phyloP scores from a whole-genome alignment of 768 basidiomycete genomes.

The Lentinula sp. region DNA sequence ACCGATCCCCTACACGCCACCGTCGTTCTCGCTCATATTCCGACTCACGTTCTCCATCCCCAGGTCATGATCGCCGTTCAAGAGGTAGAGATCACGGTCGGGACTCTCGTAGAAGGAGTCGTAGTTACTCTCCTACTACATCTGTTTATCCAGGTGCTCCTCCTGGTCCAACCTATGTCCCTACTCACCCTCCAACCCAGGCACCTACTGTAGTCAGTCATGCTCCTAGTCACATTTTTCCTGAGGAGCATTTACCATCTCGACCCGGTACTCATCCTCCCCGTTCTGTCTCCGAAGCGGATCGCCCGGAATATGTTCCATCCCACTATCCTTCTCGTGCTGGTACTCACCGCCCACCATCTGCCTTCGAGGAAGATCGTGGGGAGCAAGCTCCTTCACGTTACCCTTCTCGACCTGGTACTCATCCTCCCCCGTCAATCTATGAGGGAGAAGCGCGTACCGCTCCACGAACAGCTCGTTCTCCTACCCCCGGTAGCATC shows the following conservation, averaged over 20 bases:
- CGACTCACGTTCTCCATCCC: conserved; percentile 16
- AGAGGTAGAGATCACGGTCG: neutral
- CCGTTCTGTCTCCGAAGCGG: neutral
- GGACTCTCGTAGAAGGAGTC: neutral
- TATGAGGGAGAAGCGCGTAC: neutral
- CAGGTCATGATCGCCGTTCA: conserved; percentile 6
- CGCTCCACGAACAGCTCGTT: neutral
- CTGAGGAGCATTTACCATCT: neutral
- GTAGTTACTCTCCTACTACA: conserved; percentile 7
- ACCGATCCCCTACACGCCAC: neutral
- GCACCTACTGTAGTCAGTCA: conserved; percentile 14
- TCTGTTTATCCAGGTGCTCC: conserved; percentile 9
- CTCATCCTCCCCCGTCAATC: neutral
- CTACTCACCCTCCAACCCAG: conserved; percentile 20
- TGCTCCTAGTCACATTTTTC: neutral
- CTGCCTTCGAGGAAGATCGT: neutral
- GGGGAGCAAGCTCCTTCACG: neutral
- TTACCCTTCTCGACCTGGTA: neutral
- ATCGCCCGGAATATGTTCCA: neutral
- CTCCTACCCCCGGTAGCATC: neutral
- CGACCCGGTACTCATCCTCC: neutral
- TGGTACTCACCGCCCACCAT: neutral
- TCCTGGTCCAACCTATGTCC: conserved; percentile 1
- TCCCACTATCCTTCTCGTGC: neutral
- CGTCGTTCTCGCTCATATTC: conserved; percentile 10